A percentile compares a stretch with the other conserved stretches of the same genome.
These are phyloP conservation scores for Annona squamosa DNA, from an alignment of 164 flowering plant species.

Conservation along the genomic window DNA sequence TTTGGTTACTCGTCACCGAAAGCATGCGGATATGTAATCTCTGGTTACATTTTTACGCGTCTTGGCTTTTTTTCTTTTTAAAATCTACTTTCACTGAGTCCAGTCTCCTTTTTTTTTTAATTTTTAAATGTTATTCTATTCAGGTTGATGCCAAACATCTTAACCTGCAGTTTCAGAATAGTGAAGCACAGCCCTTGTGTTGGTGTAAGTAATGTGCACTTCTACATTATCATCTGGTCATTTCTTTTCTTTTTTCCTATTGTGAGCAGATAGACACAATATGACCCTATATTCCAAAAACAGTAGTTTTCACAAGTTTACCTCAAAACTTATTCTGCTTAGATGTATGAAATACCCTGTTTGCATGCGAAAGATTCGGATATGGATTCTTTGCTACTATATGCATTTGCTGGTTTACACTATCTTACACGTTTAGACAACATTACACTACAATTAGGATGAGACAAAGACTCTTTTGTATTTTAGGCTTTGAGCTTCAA, in stretches of 20 bases:
- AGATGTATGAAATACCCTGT: too few relatives aligned
- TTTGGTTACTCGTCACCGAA: slow-evolving; percentile 65
- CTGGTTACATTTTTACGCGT: background rate
- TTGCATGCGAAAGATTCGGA: too few relatives aligned
- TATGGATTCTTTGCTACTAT: too few relatives aligned
- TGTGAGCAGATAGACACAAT: background rate
- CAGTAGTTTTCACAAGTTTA: too few relatives aligned
- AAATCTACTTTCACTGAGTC: background rate
- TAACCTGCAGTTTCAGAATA: slow-evolving; percentile 40
- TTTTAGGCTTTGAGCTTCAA: too few relatives aligned
- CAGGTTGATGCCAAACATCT: slow-evolving; percentile 73
- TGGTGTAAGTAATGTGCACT: slow-evolving; percentile 34
- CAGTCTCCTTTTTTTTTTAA: background rate
- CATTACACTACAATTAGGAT: too few relatives aligned
- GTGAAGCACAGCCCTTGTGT: slow-evolving; percentile 39
- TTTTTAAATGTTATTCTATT: background rate
- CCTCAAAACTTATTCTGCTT: too few relatives aligned
- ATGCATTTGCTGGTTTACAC: too few relatives aligned
- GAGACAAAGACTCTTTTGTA: too few relatives aligned
- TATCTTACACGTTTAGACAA: too few relatives aligned
- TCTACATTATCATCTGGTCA: background rate
- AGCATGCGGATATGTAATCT: slow-evolving; percentile 61
- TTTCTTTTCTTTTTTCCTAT: background rate
- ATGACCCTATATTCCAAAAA: background rate
- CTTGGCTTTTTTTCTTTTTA: background rate